Conservation (phyloP, 176 grass and related monocot genomes). For the Paspalum notatum region DNA sequence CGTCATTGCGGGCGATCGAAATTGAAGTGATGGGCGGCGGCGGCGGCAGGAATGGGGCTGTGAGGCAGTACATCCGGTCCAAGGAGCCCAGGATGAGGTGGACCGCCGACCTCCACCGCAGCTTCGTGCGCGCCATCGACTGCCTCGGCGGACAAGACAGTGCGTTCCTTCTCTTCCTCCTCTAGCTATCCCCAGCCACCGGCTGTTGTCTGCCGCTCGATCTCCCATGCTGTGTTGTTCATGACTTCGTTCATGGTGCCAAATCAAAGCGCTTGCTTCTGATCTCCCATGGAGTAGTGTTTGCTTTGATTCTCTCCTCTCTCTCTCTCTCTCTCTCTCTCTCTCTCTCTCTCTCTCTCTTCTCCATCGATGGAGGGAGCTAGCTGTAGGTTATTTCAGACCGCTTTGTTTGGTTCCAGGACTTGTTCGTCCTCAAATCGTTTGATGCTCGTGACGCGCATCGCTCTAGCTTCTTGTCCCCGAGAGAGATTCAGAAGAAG, state of each 20-base stretch:
- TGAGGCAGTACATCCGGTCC: conserved; percentile 79
- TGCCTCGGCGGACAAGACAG: conserved; percentile 79
- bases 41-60: conserved; percentile 61
- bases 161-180: conserved; percentile 39
- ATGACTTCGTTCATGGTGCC: too few relatives aligned
- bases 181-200: neutral
- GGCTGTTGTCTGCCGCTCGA: too few relatives aligned
- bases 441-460: neutral
- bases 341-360: too few relatives aligned
- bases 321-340: too few relatives aligned
- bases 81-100: conserved; percentile 74
- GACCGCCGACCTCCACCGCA: conserved; percentile 76
- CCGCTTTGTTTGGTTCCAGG: neutral
- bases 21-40: conserved; percentile 27
- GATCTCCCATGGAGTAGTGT: too few relatives aligned
- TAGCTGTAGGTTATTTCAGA: too few relatives aligned
- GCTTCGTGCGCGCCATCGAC: conserved; percentile 72
- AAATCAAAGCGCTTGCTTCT: too few relatives aligned
- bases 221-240: neutral
- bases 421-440: neutral
- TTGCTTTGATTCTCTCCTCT: too few relatives aligned
- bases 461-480: neutral
- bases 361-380: too few relatives aligned
- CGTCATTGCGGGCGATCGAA: neutral
- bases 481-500: neutral